phyloP scores from a whole-genome alignment of 371 early-diverging fungal species.

The Mortierella sp. region DNA sequence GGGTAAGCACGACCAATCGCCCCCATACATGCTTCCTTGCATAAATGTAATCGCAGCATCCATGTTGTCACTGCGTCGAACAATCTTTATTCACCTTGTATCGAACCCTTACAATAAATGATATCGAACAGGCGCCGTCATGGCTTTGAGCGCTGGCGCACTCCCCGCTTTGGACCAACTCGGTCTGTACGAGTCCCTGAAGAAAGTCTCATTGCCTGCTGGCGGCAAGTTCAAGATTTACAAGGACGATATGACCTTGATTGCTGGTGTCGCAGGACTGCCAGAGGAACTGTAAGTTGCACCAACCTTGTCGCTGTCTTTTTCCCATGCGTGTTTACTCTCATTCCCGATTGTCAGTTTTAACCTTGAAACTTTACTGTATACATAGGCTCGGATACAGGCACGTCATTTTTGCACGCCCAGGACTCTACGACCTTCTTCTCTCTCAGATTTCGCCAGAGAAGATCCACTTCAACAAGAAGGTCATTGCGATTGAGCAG shows the following conservation, averaged over 20 bases:
- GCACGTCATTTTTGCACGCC: not conserved
- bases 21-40: not conserved
- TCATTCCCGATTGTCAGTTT: not conserved
- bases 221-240: not conserved
- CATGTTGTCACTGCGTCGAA: too few species aligned
- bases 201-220: not conserved
- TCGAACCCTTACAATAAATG: not conserved
- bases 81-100: not conserved
- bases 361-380: not conserved
- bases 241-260: not conserved
- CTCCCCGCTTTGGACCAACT: slow-evolving; percentile 15
- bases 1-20: slow-evolving; percentile 18
- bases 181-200: not conserved
- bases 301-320: too few species aligned
- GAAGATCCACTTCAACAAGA: slow-evolving; percentile 10
- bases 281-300: not conserved
- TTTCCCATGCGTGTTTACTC: not conserved
- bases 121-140: slow-evolving; percentile 11
- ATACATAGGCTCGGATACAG: not conserved
- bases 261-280: not conserved
- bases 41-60: too few species aligned
- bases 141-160: slow-evolving; percentile 16
- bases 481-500: not conserved
- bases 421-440: not conserved
- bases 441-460: not conserved